These are phyloP conservation scores for Fomitopsis betulina DNA, from an alignment of 1,284 basidiomycete species.

Conservation along the genomic window DNA sequence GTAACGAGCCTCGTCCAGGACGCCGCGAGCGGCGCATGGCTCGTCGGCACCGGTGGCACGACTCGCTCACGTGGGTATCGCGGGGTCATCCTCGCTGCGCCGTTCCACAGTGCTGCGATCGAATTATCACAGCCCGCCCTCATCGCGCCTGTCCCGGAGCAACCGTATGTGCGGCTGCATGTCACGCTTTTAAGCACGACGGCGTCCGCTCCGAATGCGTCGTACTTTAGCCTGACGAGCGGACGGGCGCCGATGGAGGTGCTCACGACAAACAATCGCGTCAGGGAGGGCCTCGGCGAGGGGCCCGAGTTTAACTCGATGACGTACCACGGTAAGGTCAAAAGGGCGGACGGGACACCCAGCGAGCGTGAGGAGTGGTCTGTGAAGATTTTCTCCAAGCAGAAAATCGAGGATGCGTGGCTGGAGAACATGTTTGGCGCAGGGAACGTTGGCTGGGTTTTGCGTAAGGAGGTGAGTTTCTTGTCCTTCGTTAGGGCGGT, in stretches of 20 bases:
- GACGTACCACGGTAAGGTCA: slow-evolving; percentile 73
- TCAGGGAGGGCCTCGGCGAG: slow-evolving; percentile 38
- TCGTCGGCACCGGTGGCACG: slow-evolving; percentile 17
- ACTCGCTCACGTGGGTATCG: slow-evolving; percentile 39
- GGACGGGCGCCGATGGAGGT: slow-evolving; percentile 60
- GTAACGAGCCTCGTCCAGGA: slow-evolving; percentile 48
- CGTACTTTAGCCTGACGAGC: slow-evolving; percentile 65
- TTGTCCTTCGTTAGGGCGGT: background rate
- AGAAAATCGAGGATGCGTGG: slow-evolving; percentile 62
- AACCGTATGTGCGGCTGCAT: slow-evolving; percentile 81
- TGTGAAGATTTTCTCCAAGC: slow-evolving; percentile 86
- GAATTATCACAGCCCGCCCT: slow-evolving; percentile 41
- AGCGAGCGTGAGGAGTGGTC: slow-evolving; percentile 39
- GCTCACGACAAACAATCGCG: slow-evolving; percentile 67
- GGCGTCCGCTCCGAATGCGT: slow-evolving; percentile 52
- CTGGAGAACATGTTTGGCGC: slow-evolving; percentile 58
- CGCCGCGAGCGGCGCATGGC: slow-evolving; percentile 44
- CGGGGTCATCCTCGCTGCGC: slow-evolving; percentile 74
- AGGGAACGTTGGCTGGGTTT: slow-evolving; percentile 72
- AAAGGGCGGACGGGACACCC: slow-evolving; percentile 23
- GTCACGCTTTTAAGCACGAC: slow-evolving; percentile 88
- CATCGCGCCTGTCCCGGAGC: slow-evolving; percentile 46
- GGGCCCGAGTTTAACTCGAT: slow-evolving; percentile 86
- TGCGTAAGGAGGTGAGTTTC: slow-evolving; percentile 66
- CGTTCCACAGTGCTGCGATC: slow-evolving; percentile 63